A percentile compares a stretch with the other conserved stretches of the same genome.
These are phyloP conservation scores for Erodium moschatum DNA, from an alignment of 441 rosid species.

Conservation along the genomic window DNA sequence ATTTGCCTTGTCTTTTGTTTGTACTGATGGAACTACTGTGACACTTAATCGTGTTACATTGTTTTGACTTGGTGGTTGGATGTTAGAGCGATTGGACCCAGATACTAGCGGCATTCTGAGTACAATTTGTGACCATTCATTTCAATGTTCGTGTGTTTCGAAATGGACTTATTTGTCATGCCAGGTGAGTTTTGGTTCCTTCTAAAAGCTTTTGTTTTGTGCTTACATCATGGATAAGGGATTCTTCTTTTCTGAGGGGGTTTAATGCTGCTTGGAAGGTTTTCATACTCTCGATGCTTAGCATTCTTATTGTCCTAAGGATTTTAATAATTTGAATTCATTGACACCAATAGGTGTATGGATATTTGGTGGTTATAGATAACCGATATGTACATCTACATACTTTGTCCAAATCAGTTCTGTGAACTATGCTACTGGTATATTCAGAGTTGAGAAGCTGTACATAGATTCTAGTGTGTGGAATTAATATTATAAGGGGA, in stretches of 20 bases:
- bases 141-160: constrained; percentile 81
- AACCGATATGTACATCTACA: neutral
- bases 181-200: constrained; percentile 38
- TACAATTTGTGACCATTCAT: constrained; percentile 86
- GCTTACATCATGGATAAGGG: neutral
- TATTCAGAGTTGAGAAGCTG: no score
- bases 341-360: neutral
- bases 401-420: neutral
- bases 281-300: neutral
- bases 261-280: neutral
- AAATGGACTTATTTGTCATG: constrained; percentile 92
- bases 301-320: neutral
- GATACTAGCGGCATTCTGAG: constrained; percentile 85
- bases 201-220: neutral
- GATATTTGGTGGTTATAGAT: neutral
- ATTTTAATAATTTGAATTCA: neutral
- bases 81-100: constrained; percentile 79
- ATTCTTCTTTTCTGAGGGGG: neutral
- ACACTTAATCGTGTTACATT: neutral
- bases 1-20: neutral
- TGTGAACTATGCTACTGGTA: neutral
- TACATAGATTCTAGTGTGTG: neutral
- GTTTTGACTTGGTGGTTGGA: constrained; percentile 6
- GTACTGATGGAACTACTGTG: neutral
- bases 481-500: neutral